Evolutionary conservation across 805 yeast genomes (phyloP), one percentile per base, ranked within the genome.

Genomic region (Tetrapisispora iriomotensis): DNA sequence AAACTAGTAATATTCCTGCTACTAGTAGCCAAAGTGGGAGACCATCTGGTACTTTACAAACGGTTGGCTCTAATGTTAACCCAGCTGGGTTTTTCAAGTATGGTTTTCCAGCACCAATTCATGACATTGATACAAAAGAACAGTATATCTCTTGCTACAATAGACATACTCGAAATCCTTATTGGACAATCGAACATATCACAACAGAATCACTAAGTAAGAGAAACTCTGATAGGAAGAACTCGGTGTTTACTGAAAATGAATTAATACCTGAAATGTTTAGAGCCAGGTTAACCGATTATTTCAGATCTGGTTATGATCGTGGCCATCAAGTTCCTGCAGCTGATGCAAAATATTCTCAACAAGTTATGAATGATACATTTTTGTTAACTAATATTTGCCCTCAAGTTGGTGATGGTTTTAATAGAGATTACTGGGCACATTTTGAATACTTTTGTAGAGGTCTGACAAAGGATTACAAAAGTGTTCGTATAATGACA

Each of bases 281-380:
- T 60, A 71, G 96, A 48, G 90, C 80, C 2, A 67, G 72, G 38
- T 66, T 92, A 40, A 71, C 78, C 44, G 97, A 92, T 62, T 92
- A 82, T 60, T 92, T 90, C 68, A 73, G 97, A 50, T 79, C 92
- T 24, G 98, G 98, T 1, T 92, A 85, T 61, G 98, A 92, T 60
- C 68, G 97, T 47, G 98, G 98, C 6, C 98, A 92, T 62, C 86
- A 84, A 52, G 96, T 95, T 0, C 96, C 98, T 3, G 98, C 98
- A 5, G 97, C 97, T 0, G 83, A 92, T 60, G 96, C 97, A 20
- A 87, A 85, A 57, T 92, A 77, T 64, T 76, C 77, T 24, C 98
- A 92, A 62, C 50, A 58, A 15, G 96, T 96, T 15, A 90, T 92
- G 97, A 81, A 92, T 61, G 95, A 90, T 59, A 92, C 98, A 0